Evolutionary conservation across 2,329 filamentous ascomycete genomes (phyloP), one percentile per base, ranked within the genome.

Genomic region (Niveomyces coronatus): DNA sequence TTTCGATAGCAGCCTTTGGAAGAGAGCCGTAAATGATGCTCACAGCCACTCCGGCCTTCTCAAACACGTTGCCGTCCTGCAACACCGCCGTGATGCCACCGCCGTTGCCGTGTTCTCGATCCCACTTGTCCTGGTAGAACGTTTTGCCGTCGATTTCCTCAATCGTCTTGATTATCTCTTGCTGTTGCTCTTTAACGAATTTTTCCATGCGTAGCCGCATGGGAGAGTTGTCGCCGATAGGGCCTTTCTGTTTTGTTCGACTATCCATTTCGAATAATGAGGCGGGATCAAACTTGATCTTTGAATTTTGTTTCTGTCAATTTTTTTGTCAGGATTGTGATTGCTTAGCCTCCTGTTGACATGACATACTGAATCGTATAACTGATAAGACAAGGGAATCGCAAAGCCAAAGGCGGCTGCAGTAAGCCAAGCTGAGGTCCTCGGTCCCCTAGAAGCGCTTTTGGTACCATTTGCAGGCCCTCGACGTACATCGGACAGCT

Each of bases 171-270:
- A 96, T 82, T 42, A 98, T 98, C 45, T 82, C 75, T 51, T 85
- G 75, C 56, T 98, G 91, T 53, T 96, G 85, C 50, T 87, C 76
- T 60, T 91, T 91, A 61, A 96, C 93, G 57, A 96, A 84, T 52
- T 85, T 78, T 63, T 98, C 91, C 91, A 98, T 96, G 46, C 89
- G 85, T 41, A 98, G 72, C 39, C 91, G 87, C 89, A 98, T 96
- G 2, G 91, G 88, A 11, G 89, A 95, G 50, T 79, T 69, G 41
- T 79, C 72, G 33, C 71, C 81, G 35, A 96, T 72, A 15, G 49
- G 48, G 23, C 50, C 46, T 58, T 91, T 83, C 45, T 82, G 79
- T 63, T 91, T 94, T 49, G 76, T 73, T 45, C 86, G 71, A 46
- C 76, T 78, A 60, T 96, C 91, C 51, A 85, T 78, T 55, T 94